phyloP scores from a whole-genome alignment of 1,139 yeast genomes.

The Yamadazyma pseudoaaseri region DNA sequence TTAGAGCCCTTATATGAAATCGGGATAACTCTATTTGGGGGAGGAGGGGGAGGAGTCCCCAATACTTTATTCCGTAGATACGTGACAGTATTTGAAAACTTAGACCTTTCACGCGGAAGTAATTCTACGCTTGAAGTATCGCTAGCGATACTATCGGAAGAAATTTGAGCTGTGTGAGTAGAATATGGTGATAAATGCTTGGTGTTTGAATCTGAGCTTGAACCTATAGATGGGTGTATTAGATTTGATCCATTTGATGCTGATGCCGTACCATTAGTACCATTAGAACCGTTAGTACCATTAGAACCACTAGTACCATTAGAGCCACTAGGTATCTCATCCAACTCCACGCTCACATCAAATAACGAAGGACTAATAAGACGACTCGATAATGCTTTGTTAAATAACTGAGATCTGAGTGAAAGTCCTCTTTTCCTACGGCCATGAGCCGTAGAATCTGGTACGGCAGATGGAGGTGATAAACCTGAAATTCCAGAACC shows the following conservation, averaged over 20 bases:
- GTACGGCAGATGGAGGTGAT: slow-evolving; percentile 1
- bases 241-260: not conserved
- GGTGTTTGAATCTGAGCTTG: not conserved
- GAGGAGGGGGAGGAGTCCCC: not conserved
- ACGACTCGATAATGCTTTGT: slow-evolving; percentile 37
- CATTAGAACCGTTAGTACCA: not conserved
- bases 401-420: slow-evolving; percentile 69
- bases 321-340: not conserved
- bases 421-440: slow-evolving; percentile 71
- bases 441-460: slow-evolving; percentile 22
- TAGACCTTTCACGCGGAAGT: slow-evolving; percentile 13
- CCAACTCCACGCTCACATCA: slow-evolving; percentile 4
- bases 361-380: slow-evolving; percentile 11
- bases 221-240: not conserved
- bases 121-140: slow-evolving; percentile 22
- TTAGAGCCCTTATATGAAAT: slow-evolving; percentile 49
- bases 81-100: not conserved
- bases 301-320: not conserved
- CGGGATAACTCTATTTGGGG: not conserved
- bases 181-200: not conserved
- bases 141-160: slow-evolving; percentile 20
- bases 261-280: not conserved
- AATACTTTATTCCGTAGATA: not conserved
- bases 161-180: slow-evolving; percentile 25
- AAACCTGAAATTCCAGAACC: no score